Evolutionary conservation across 371 early-diverging fungal genomes (phyloP), one percentile per base, ranked within the genome.

Genomic region (Mortierella sp.): DNA sequence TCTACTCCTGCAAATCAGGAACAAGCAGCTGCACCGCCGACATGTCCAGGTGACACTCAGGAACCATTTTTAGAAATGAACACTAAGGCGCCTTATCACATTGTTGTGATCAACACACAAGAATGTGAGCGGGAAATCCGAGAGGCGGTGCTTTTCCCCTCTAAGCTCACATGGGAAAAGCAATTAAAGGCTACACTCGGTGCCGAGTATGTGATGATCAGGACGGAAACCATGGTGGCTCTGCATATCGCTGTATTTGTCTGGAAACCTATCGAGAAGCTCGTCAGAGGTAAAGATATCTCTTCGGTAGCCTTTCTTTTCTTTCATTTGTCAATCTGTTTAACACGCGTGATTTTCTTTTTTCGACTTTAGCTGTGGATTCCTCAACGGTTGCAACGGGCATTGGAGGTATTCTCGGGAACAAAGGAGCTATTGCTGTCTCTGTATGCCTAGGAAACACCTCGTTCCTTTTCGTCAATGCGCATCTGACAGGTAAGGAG

Each of bases 351-450:
- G 12, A 11, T 47, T 47, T 23, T 30, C 44, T 64, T 65, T 23
- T 43, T 26, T 21, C 18, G 37, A 14, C 2, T 29, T 15, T 63
- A 79, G 79, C 79, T 30, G 79, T 79, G 7, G 79, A 79, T 46
- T 79, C 79, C 5, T 72, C 73, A 11, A 68, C 66, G 19, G 81
- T 90, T 0, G 83, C 87, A 14, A 91, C 91, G 4, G 91, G 90
- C 7, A 76, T 91, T 1, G 87, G 84, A 2, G 92, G 90, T 1
- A 83, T 91, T 68, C 72, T 88, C 15, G 95, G 95, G 5, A 95
- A 94, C 74, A 95, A 95, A 70, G 95, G 95, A 0, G 93, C 90
- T 18, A 92, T 95, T 18, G 93, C 91, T 1, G 76, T 93, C 50
- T 85, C 90, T 1, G 69, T 94, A 15, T 70, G 83, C 37, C 87